These are phyloP conservation scores for Aspergillus bertholletiae DNA, from an alignment of 495 filamentous ascomycete species.

Conservation along the genomic window DNA sequence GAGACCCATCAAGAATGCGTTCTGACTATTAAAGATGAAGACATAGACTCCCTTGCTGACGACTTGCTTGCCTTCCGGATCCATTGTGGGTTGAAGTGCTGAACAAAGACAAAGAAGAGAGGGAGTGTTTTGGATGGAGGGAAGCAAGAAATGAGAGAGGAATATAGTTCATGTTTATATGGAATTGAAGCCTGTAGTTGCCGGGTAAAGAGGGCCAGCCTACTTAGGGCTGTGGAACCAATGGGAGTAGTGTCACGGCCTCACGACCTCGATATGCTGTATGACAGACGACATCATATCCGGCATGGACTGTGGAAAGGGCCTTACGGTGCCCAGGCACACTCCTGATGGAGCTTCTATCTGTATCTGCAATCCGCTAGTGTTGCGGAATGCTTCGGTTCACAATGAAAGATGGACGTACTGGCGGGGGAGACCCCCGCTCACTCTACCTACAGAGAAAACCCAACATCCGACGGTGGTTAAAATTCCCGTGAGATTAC, in stretches of 20 bases:
- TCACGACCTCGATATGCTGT: too few relatives aligned
- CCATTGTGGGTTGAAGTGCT: not conserved
- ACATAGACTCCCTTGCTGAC: constrained; percentile 28
- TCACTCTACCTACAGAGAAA: too few relatives aligned
- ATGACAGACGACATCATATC: too few relatives aligned
- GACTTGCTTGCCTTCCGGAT: constrained; percentile 12
- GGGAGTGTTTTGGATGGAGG: not conserved
- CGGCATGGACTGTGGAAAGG: too few relatives aligned
- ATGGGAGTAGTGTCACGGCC: not conserved
- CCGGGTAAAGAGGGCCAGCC: too few relatives aligned
- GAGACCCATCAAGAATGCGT: constrained; percentile 32
- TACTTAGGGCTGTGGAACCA: not conserved
- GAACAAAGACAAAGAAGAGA: too few relatives aligned
- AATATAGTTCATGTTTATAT: not conserved
- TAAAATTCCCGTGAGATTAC: too few relatives aligned
- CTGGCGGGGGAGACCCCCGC: too few relatives aligned
- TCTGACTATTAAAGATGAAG: constrained; percentile 26
- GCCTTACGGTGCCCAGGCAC: not conserved
- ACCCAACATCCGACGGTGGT: too few relatives aligned
- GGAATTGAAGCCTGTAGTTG: not conserved
- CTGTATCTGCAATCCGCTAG: not conserved
- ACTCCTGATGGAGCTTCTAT: not conserved
- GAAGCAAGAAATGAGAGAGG: not conserved
- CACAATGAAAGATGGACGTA: not conserved
- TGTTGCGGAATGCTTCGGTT: not conserved